These are phyloP conservation scores for Rhizophora apiculata DNA, from an alignment of 345 rosid species.

Conservation along the genomic window DNA sequence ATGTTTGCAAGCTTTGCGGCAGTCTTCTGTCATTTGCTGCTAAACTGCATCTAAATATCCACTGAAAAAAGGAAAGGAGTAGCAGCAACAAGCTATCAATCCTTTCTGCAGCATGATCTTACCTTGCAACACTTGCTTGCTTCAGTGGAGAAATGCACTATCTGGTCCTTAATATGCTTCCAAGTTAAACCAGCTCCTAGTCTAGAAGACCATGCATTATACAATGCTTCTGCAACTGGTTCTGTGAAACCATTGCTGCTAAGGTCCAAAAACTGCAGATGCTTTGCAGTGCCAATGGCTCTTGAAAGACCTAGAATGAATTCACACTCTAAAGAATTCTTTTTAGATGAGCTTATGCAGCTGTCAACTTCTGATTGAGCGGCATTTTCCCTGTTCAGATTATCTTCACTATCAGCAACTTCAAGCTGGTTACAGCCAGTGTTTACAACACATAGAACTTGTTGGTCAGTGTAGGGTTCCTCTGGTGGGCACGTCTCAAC, in stretches of 20 bases:
- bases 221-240: constrained; percentile 45
- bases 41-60: not conserved
- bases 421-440: constrained; percentile 45
- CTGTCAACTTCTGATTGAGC: constrained; percentile 37
- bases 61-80: not conserved
- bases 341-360: constrained; percentile 47
- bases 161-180: constrained; percentile 55
- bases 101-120: constrained; percentile 74
- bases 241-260: constrained; percentile 68
- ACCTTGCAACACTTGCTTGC: constrained; percentile 53
- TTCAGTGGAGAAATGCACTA: constrained; percentile 53
- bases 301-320: constrained; percentile 47
- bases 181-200: constrained; percentile 39
- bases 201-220: constrained; percentile 60
- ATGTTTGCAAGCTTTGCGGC: no score
- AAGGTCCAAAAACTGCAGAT: constrained; percentile 56
- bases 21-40: no score
- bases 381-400: constrained; percentile 27
- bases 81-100: constrained; percentile 25
- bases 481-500: constrained; percentile 13
- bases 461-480: constrained; percentile 23
- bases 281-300: constrained; percentile 62
- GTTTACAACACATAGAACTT: constrained; percentile 32
- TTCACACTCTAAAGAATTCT: constrained; percentile 32
- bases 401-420: constrained; percentile 94